These are phyloP conservation scores for Fragaria ananassa DNA, from an alignment of 306 rosid genomes.

Conservation along the genomic window DNA sequence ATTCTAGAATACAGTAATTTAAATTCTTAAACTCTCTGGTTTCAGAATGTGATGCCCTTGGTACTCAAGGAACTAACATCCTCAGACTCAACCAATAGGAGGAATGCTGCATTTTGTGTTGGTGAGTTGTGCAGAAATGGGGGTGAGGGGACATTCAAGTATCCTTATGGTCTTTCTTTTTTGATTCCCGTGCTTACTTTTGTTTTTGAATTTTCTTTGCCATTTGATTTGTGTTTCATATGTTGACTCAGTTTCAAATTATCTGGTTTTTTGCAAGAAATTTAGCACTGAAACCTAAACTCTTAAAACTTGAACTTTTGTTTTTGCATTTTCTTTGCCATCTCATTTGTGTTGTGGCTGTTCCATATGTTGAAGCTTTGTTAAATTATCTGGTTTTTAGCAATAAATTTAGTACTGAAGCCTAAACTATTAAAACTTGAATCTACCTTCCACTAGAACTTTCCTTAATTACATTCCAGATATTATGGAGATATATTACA, in stretches of 20 bases:
- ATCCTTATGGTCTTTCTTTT: conserved; percentile 41
- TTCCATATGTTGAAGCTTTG: neutral
- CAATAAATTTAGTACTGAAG: conserved; percentile 20
- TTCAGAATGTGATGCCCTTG: conserved; percentile 86
- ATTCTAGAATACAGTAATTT: conserved; percentile 13
- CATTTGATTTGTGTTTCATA: neutral
- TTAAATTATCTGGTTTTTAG: neutral
- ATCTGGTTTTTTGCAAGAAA: neutral
- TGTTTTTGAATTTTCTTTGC: neutral
- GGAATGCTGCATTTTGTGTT: conserved; percentile 99
- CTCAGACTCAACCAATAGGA: conserved; percentile 85
- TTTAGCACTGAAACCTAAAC: conserved; percentile 20
- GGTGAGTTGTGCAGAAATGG: conserved; percentile 98
- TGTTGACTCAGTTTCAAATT: neutral
- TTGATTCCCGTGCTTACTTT: conserved; percentile 3
- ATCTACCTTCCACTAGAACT: conserved; percentile 27
- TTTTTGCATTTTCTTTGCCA: neutral
- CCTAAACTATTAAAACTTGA: conserved; percentile 9
- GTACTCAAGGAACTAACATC: conserved; percentile 81
- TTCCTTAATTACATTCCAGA: conserved; percentile 54
- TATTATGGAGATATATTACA: conserved; percentile 72
- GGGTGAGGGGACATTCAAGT: conserved; percentile 75
- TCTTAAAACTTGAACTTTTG: neutral
- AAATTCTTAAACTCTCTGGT: conserved; percentile 28
- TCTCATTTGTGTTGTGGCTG: neutral